These are phyloP conservation scores for Cystobasidium pallidum DNA, from an alignment of 1,284 basidiomycete species.

Conservation along the genomic window DNA sequence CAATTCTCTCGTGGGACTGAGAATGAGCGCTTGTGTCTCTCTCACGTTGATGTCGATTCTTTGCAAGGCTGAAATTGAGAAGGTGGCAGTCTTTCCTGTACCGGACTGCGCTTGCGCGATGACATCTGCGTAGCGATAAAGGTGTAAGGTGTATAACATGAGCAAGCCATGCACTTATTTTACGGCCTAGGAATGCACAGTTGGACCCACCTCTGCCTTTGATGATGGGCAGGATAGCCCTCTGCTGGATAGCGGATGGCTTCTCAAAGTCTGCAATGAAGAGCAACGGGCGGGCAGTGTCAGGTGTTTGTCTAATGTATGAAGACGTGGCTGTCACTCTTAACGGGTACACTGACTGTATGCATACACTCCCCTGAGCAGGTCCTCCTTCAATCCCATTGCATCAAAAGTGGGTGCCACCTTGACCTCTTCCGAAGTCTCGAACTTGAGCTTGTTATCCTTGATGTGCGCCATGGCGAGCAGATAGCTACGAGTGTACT, in stretches of 20 bases:
- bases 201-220: constrained; percentile 58
- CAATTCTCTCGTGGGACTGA: constrained; percentile 91
- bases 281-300: constrained; percentile 7
- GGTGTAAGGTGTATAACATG: neutral
- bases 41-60: constrained; percentile 94
- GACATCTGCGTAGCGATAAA: constrained; percentile 65
- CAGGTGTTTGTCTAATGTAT: neutral
- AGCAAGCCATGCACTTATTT: no score
- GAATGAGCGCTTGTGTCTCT: constrained; percentile 94
- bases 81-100: constrained; percentile 99
- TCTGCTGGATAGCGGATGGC: constrained; percentile 97
- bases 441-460: constrained; percentile 84
- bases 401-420: constrained; percentile 57
- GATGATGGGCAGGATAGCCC: constrained; percentile 93
- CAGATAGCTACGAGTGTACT: neutral
- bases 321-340: neutral
- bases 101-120: constrained; percentile 99
- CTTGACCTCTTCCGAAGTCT: constrained; percentile 93
- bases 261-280: constrained; percentile 87
- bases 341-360: constrained; percentile 72
- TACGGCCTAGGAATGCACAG: no score
- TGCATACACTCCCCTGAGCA: constrained; percentile 95
- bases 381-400: constrained; percentile 79
- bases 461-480: constrained; percentile 18
- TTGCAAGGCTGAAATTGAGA: constrained; percentile 61